phyloP scores from a whole-genome alignment of 192 early-diverging fungal genomes.

The Backusella australiensis region DNA sequence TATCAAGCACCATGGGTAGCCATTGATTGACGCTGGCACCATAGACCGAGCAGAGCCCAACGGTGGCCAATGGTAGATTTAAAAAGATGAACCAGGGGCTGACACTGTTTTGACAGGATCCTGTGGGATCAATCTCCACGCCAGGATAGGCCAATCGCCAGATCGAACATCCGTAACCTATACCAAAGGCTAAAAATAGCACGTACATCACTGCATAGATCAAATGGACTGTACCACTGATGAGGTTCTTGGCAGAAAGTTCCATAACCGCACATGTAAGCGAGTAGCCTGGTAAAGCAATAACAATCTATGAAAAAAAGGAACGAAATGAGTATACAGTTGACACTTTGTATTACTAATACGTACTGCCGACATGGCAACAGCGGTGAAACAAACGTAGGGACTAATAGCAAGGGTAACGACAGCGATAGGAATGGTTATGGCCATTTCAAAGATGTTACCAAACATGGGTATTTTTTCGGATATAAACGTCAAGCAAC shows the following conservation, averaged over 20 bases:
- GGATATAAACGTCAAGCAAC: constrained; percentile 59
- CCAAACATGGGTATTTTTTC: constrained; percentile 60
- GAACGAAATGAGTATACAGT: too few relatives aligned
- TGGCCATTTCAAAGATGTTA: constrained; percentile 73
- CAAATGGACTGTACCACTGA: constrained; percentile 83
- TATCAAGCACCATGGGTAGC: constrained; percentile 62
- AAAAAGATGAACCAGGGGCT: constrained; percentile 43
- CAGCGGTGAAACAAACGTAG: constrained; percentile 61
- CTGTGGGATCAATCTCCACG: constrained; percentile 16
- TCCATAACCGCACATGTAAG: constrained; percentile 88
- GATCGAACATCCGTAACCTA: constrained; percentile 44
- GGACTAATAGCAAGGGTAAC: constrained; percentile 57
- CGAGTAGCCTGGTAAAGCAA: constrained; percentile 70
- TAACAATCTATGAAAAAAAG: constrained; percentile 33
- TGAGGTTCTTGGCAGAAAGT: constrained; percentile 81
- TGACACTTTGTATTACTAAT: neutral
- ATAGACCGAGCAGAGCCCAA: constrained; percentile 53
- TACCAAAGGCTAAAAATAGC: constrained; percentile 74
- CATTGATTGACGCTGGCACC: constrained; percentile 60
- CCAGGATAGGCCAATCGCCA: constrained; percentile 16
- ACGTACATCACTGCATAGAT: constrained; percentile 79
- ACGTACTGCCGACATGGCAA: constrained; percentile 54
- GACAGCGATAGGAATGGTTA: constrained; percentile 60
- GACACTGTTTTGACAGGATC: constrained; percentile 16
- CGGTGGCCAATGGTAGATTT: constrained; percentile 37